Conservation (phyloP, 164 flowering plant genomes). For the Euptelea pleiosperma region DNA sequence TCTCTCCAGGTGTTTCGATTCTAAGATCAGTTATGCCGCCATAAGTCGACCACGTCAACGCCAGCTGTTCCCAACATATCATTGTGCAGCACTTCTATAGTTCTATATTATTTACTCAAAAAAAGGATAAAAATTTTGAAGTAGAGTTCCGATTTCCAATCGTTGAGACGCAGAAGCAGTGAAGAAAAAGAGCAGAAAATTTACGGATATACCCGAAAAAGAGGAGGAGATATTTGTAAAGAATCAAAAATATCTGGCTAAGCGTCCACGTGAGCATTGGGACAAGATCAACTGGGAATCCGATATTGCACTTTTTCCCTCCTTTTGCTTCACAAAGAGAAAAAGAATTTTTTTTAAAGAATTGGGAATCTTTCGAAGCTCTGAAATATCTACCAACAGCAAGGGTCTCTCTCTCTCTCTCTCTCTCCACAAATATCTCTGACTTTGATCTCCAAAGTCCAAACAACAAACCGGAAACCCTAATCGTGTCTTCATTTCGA, state of each 20-base stretch:
- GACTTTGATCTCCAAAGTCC: background rate
- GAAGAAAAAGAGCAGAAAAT: too few relatives aligned
- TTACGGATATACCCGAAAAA: too few relatives aligned
- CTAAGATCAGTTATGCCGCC: too few relatives aligned
- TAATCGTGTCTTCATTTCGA: conserved; percentile 2
- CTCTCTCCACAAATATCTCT: background rate
- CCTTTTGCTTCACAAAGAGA: background rate
- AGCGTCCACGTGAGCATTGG: conserved; percentile 43
- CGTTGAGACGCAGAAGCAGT: too few relatives aligned
- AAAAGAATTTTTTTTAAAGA: background rate
- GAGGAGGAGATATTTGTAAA: too few relatives aligned
- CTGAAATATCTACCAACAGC: conserved; percentile 12
- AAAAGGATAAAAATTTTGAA: too few relatives aligned
- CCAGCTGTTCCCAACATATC: too few relatives aligned
- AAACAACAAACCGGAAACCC: background rate
- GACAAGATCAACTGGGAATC: conserved; percentile 26
- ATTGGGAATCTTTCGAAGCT: background rate
- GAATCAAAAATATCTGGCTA: conserved; percentile 49
- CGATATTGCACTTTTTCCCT: conserved; percentile 41
- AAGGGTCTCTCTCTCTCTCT: conserved; percentile 1
- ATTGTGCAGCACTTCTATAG: too few relatives aligned
- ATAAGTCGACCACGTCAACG: too few relatives aligned
- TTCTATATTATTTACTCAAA: too few relatives aligned
- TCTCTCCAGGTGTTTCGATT: too few relatives aligned
- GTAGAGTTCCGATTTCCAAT: too few relatives aligned